Percentiles rank a stretch among this genome's conserved stretches.
Evolutionary conservation across 768 basidiomycete genomes (phyloP).

Genomic region (Pholiota conissans): DNA sequence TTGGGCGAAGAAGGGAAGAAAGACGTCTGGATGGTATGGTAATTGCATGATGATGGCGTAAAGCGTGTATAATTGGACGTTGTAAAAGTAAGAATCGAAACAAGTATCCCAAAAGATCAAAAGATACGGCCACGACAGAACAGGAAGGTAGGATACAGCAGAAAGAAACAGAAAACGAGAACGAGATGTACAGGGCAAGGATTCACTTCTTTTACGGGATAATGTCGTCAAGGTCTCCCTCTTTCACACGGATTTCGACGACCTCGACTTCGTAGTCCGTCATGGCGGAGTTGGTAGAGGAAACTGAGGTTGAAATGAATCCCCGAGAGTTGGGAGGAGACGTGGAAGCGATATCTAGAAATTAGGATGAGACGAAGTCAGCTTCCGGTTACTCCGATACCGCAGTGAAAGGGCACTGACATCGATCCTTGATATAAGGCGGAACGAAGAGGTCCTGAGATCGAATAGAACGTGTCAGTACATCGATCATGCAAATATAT

Average conservation of each 20-base stretch:
- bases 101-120: conserved; percentile 2
- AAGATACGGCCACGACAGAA: background rate
- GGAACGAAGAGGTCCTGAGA: conserved; percentile 81
- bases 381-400: conserved; percentile 1
- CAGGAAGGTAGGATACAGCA: background rate
- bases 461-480: conserved; percentile 6
- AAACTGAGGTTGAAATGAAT: conserved; percentile 67
- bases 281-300: conserved; percentile 64
- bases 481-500: background rate
- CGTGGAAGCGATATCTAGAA: conserved; percentile 75
- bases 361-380: conserved; percentile 6
- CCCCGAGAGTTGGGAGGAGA: conserved; percentile 73
- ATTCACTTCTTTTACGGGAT: conserved; percentile 47
- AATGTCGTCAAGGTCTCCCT: conserved; percentile 75
- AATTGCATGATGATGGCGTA: background rate
- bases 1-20: background rate
- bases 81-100: background rate
- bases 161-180: conserved; percentile 5
- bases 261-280: conserved; percentile 85
- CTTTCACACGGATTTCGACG: conserved; percentile 82
- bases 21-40: background rate
- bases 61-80: background rate
- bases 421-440: conserved; percentile 88
- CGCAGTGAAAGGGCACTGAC: conserved; percentile 47
- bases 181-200: background rate